Base-by-base conservation (phyloP, 2,329 filamentous ascomycete species). In the Incumbomyces lentus region DNA sequence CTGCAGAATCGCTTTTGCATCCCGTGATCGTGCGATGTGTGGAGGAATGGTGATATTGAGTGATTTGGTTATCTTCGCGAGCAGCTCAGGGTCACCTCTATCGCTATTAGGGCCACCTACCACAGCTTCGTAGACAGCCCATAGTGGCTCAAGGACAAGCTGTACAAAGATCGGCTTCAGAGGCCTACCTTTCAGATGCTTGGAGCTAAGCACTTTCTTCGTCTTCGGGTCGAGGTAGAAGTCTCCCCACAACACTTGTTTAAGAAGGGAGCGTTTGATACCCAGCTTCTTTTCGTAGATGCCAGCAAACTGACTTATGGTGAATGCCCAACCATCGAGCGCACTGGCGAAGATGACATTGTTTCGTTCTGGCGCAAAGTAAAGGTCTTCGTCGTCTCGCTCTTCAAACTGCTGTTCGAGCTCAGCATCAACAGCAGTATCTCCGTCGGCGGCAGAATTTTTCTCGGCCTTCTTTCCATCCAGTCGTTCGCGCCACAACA, bases 271-370 rank as follows among this genome's bases (percentile, higher is more conserved):
- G 39, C 89, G 78, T 67, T 95, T 96, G 65, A 96, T 93, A 12
- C 92, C 90, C 6, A 98, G 76, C 64, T 98, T 98, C 71, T 89
- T 94, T 67, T 96, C 90, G 61, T 96, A 98, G 22, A 96, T 70
- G 32, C 79, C 79, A 14, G 92, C 89, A 62, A 98, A 98, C 59
- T 98, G 92, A 42, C 88, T 79, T 41, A 95, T 82, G 0, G 92
- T 98, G 59, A 98, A 98, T 2, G 92, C 92, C 92, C 92, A 98
- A n/a, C 92, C 92, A 61, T 98, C 92, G 47, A 95, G 84, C 49
- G 92, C 92, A 62, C 90, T 96, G 69, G 87, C 88, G 64, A 98
- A 98, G 53, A 98, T 96, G 64, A 98, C 92, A 60, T 98, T 98
- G 65, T 95, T 95, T 66, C 90, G 94, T 62, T 98, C 92, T 0